A percentile compares a stretch with the other conserved stretches of the same genome.
Conservation (phyloP, 75 land plant genomes). For the Picea glauca region DNA sequence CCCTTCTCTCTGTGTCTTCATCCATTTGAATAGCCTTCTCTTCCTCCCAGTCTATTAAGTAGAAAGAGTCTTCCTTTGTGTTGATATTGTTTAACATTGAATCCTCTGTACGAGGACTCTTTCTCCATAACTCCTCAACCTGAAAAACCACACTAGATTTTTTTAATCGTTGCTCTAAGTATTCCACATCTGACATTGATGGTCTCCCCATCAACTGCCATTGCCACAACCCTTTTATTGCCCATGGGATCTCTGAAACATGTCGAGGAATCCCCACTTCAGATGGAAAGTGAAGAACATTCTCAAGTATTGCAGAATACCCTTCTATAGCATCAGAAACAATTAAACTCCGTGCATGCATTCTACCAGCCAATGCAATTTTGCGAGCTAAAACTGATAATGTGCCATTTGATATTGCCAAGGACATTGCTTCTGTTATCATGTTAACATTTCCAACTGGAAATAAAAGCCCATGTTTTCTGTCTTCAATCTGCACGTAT, state of each 20-base stretch:
- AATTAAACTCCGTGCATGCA: conserved; percentile 46
- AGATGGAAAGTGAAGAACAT: conserved; percentile 67
- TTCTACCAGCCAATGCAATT: conserved; percentile 52
- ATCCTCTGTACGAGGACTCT: not conserved
- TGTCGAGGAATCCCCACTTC: conserved; percentile 56
- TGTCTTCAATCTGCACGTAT: conserved; percentile 63
- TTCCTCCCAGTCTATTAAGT: conserved; percentile 54
- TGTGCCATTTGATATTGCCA: conserved; percentile 38
- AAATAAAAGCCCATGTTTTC: conserved; percentile 72
- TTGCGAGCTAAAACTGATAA: conserved; percentile 30
- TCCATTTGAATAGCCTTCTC: conserved; percentile 36
- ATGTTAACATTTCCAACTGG: conserved; percentile 52
- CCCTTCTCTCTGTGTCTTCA: conserved; percentile 47
- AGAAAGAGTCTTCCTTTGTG: conserved; percentile 33
- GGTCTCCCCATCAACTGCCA: conserved; percentile 53
- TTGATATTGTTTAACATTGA: not conserved
- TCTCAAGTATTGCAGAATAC: conserved; percentile 66
- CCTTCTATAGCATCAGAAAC: conserved; percentile 58
- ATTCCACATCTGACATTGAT: conserved; percentile 2
- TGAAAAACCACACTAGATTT: conserved; percentile 21
- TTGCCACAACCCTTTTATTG: conserved; percentile 57
- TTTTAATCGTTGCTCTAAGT: conserved; percentile 15
- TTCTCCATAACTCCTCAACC: conserved; percentile 31
- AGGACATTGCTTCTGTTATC: conserved; percentile 40
- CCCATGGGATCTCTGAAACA: conserved; percentile 24